Evolutionary conservation across 2,329 filamentous ascomycete species (phyloP), one percentile per base, ranked within the genome.

Genomic region (Coniochaeta sp.): DNA sequence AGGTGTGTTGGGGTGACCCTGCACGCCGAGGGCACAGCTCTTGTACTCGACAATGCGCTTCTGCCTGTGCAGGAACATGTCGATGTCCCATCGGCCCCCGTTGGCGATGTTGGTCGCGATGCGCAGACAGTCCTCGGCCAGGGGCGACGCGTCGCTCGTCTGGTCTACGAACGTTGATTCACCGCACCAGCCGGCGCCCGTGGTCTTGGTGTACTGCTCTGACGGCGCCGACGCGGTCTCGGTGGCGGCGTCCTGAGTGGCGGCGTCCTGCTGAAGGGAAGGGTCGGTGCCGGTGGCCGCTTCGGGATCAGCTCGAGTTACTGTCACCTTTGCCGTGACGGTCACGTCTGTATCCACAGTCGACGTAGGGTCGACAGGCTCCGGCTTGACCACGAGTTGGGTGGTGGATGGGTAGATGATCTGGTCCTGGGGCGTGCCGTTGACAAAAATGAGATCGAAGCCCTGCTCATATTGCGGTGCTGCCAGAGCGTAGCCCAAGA

Each of bases 321-420:
- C 9, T 19, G 40, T 42, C n/a, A 22, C 42, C 9, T 5, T 30
- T 17, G 30, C 14, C 4, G 47, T 52, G 26, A 30, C 10, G 47
- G 24, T 30, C 3, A 26, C 19, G 19, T 19, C 9, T 5, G 83
- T 76, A 89, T 89, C 61, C 88, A 80, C 6, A 30, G 47, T 8
- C 24, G 26, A 6, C 42, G 24, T 26, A 10, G 42, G 42, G 9
- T 26, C 42, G n/a, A 17, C 38, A 40, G 38, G 38, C 42, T 47
- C 42, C 42, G 19, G 8, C 19, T 47, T 3, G 19, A 22, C 42
- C 22, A 22, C 3, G 22, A 47, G 4, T 22, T 47, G 3, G 19
- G 42, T 19, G 42, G 26, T 26, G 42, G 42, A 47, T 4, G 19
- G 24, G 22, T 26, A 2, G 42, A 22, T 19, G 10, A 47, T 5